Conservation (phyloP, 192 early-diverging fungal genomes). For the Coemansia sp. region DNA sequence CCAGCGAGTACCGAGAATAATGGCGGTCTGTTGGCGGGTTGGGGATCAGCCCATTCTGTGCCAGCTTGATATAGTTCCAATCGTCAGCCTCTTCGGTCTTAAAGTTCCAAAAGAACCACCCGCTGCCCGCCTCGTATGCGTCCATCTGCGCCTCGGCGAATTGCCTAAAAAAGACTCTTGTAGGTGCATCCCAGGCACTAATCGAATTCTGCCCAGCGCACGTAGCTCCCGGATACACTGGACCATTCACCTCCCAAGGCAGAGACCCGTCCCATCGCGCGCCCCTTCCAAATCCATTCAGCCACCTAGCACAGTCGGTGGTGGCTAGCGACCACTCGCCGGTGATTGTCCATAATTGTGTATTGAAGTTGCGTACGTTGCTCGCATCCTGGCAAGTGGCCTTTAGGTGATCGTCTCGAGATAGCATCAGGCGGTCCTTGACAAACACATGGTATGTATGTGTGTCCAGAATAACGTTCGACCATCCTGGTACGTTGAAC, state of each 20-base stretch:
- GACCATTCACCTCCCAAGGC: conserved; percentile 47
- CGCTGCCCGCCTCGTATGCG: conserved; percentile 67
- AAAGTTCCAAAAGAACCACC: conserved; percentile 81
- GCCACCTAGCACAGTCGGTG: conserved; percentile 72
- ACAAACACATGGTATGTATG: conserved; percentile 62
- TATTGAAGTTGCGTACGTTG: conserved; percentile 46
- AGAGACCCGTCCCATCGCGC: conserved; percentile 70
- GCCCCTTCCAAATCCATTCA: conserved; percentile 67
- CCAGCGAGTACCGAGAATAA: conserved; percentile 50
- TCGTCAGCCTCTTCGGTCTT: conserved; percentile 72
- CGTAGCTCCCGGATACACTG: conserved; percentile 53
- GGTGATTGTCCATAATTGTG: conserved; percentile 61
- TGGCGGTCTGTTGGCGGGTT: conserved; percentile 44
- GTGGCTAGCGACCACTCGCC: conserved; percentile 77
- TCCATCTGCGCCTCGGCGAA: conserved; percentile 71
- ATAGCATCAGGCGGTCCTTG: conserved; percentile 34
- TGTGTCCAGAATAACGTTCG: conserved; percentile 55
- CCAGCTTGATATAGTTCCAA: conserved; percentile 77
- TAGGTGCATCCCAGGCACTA: conserved; percentile 49
- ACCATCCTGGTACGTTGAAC: conserved; percentile 50
- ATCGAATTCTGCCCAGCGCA: conserved; percentile 59
- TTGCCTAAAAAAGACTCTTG: conserved; percentile 60
- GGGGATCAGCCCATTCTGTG: conserved; percentile 66
- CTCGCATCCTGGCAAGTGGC: conserved; percentile 41
- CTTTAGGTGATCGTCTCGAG: conserved; percentile 36